phyloP scores from a whole-genome alignment of 306 rosid species.

The Gynostemma pentaphyllum region DNA sequence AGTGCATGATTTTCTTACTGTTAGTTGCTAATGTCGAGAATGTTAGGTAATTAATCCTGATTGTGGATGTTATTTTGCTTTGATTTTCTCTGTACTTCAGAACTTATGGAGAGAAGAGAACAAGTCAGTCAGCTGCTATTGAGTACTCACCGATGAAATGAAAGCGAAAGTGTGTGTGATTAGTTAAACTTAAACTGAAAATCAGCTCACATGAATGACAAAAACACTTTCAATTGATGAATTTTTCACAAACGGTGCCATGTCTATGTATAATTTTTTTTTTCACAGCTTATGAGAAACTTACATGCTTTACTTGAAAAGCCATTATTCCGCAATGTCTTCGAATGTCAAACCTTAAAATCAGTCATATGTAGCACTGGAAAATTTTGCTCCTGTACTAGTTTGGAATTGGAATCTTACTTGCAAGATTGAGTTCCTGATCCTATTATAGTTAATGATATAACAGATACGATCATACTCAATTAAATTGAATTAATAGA shows the following conservation, averaged over 20 bases:
- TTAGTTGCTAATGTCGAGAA: too few relatives aligned
- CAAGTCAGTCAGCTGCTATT: background rate
- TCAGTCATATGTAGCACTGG: background rate
- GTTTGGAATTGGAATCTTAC: background rate
- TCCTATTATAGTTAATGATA: background rate
- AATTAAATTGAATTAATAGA: background rate
- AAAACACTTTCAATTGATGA: background rate
- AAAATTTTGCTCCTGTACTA: background rate
- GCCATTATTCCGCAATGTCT: background rate
- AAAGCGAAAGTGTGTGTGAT: background rate
- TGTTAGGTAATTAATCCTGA: too few relatives aligned
- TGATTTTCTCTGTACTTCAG: background rate
- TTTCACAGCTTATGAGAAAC: background rate
- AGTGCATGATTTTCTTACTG: too few relatives aligned
- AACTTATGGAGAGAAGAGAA: too few relatives aligned
- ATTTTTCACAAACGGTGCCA: background rate
- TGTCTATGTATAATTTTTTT: background rate
- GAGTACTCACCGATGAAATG: background rate
- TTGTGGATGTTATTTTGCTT: too few relatives aligned
- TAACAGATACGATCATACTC: background rate
- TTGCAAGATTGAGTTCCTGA: background rate
- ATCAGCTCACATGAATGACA: background rate
- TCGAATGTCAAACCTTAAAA: background rate
- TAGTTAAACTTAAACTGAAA: background rate
- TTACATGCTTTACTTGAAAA: background rate